Evolutionary conservation across 495 filamentous ascomycete species (phyloP).

Genomic region (Penicillium maclennaniae): DNA sequence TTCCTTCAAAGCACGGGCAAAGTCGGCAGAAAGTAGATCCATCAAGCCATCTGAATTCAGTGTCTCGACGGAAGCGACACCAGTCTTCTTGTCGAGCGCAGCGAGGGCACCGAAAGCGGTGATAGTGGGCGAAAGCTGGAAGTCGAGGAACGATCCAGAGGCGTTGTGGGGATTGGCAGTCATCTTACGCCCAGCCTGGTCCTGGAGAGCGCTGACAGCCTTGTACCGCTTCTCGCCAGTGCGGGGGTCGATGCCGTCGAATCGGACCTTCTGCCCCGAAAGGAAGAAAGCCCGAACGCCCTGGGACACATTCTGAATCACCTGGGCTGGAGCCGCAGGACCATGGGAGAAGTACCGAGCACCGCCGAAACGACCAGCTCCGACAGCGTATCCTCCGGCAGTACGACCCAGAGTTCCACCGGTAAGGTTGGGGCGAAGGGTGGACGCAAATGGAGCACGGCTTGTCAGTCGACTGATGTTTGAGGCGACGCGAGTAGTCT

Average conservation of each 20-base stretch:
- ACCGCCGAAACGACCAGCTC: slow-evolving; percentile 65
- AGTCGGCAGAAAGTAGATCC: slow-evolving; percentile 80
- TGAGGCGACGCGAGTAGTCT: slow-evolving; percentile 60
- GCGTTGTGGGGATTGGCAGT: slow-evolving; percentile 47
- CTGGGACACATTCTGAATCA: slow-evolving; percentile 89
- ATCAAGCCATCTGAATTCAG: slow-evolving; percentile 78
- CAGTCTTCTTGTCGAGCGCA: slow-evolving; percentile 30
- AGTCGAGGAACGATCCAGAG: slow-evolving; percentile 79
- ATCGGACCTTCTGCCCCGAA: slow-evolving; percentile 80
- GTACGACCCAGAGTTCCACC: slow-evolving; percentile 82
- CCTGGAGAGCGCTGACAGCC: slow-evolving; percentile 62
- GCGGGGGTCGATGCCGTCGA: slow-evolving; percentile 63
- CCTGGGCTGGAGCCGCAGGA: slow-evolving; percentile 78
- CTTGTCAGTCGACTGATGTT: slow-evolving; percentile 63
- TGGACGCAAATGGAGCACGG: slow-evolving; percentile 83
- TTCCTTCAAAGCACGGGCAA: slow-evolving; percentile 81
- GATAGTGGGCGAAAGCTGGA: slow-evolving; percentile 79
- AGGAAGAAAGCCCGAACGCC: slow-evolving; percentile 86
- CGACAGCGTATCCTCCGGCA: slow-evolving; percentile 78
- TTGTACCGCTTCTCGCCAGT: slow-evolving; percentile 77
- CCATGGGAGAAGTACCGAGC: slow-evolving; percentile 87
- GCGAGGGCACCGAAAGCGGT: slow-evolving; percentile 68
- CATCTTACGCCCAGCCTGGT: slow-evolving; percentile 62
- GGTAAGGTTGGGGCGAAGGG: slow-evolving; percentile 87
- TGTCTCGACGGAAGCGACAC: slow-evolving; percentile 36